Evolutionary conservation across 2,329 filamentous ascomycete genomes (phyloP).

Genomic region (Harringtonia lauricola): DNA sequence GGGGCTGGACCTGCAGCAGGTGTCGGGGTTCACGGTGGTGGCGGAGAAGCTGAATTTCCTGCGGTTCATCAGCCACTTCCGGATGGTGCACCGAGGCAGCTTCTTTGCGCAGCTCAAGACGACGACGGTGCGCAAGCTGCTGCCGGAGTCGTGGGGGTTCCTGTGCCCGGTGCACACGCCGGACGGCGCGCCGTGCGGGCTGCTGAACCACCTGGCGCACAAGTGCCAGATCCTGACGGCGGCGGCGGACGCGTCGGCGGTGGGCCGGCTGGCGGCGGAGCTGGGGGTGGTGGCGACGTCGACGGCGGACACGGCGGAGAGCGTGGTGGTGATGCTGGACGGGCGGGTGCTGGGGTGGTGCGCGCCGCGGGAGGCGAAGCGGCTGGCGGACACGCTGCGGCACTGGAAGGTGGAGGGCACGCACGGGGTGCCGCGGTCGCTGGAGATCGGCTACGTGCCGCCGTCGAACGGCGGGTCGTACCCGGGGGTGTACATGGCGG

Average conservation of each 20-base stretch:
- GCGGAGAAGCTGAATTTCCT: conserved; percentile 99
- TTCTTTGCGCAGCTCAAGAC: conserved; percentile 98
- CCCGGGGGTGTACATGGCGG: conserved; percentile 90
- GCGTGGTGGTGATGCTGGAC: conserved; percentile 81
- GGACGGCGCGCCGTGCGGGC: conserved; percentile 87
- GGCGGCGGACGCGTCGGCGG: conserved; percentile 58
- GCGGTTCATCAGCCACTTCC: conserved; percentile 96
- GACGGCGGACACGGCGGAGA: conserved; percentile 70
- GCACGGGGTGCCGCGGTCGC: conserved; percentile 66
- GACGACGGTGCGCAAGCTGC: conserved; percentile 86
- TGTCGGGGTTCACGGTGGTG: conserved; percentile 89
- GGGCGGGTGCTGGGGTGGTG: conserved; percentile 87
- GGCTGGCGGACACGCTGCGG: conserved; percentile 76
- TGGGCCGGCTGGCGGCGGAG: conserved; percentile 65
- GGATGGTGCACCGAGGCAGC: conserved; percentile 96
- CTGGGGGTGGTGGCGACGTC: conserved; percentile 69
- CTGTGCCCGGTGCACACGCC: conserved; percentile 95
- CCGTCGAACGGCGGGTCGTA: conserved; percentile 87
- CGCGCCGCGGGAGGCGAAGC: conserved; percentile 67
- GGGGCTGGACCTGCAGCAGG: conserved; percentile 88
- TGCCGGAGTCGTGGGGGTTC: conserved; percentile 97
- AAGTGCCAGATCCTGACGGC: conserved; percentile 84
- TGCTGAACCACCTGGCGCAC: conserved; percentile 90
- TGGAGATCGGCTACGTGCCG: conserved; percentile 89
- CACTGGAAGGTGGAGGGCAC: conserved; percentile 92